Percentiles rank a stretch among this genome's conserved stretches.
These are phyloP conservation scores for Pleurostoma richardsiae DNA, from an alignment of 2,329 filamentous ascomycete genomes.

Conservation along the genomic window DNA sequence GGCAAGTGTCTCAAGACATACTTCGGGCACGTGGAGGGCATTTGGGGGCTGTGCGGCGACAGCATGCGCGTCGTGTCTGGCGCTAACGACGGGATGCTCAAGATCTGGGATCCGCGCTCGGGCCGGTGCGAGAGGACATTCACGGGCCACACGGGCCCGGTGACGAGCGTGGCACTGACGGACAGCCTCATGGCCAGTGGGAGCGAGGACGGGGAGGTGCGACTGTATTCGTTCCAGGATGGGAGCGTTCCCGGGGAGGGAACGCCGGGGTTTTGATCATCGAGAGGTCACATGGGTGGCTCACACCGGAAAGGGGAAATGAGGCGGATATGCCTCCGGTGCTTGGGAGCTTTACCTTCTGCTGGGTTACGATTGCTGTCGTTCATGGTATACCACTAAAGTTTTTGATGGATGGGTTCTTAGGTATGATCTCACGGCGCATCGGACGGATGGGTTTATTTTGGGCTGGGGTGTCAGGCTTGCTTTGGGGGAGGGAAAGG, in stretches of 20 bases:
- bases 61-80: constrained; percentile 83
- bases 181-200: constrained; percentile 87
- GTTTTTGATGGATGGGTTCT: too few species aligned
- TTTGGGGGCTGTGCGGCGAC: constrained; percentile 90
- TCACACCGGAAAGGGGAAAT: too few species aligned
- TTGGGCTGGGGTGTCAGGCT: too few species aligned
- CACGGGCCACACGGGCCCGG: constrained; percentile 82
- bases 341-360: too few species aligned
- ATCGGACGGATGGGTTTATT: too few species aligned
- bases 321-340: too few species aligned
- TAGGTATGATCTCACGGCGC: too few species aligned
- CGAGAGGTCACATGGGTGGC: too few species aligned
- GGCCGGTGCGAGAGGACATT: constrained; percentile 92
- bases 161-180: constrained; percentile 88
- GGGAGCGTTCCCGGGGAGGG: constrained; percentile 24
- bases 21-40: constrained; percentile 93
- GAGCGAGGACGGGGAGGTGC: constrained; percentile 87
- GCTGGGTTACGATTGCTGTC: too few species aligned
- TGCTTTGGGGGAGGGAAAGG: too few species aligned
- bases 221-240: constrained; percentile 72
- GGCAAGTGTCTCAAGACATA: constrained; percentile 84
- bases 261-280: constrained; percentile 18
- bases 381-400: too few species aligned
- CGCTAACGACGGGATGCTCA: constrained; percentile 90
- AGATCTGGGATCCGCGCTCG: constrained; percentile 87